Evolutionary conservation across 2,329 filamentous ascomycete genomes (phyloP).

Genomic region (Ascosphaera apis): DNA sequence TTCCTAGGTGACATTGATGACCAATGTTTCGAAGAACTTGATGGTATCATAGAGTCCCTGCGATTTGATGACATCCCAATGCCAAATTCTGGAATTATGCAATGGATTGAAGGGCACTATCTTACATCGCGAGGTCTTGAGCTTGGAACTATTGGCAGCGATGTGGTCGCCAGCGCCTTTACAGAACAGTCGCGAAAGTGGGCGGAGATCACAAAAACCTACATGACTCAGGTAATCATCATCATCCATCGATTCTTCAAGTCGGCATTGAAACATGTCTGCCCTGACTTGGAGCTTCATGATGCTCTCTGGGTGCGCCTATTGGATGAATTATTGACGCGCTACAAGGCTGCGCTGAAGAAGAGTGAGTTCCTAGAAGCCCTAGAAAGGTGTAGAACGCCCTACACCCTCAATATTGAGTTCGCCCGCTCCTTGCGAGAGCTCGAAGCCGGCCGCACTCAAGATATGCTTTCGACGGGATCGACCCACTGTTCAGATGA

Average conservation of each 20-base stretch:
- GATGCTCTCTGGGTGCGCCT: constrained; percentile 22
- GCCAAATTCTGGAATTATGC: constrained; percentile 16
- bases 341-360: constrained; percentile 26
- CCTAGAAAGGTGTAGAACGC: constrained; percentile 25
- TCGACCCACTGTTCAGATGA: background rate
- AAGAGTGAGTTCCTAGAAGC: constrained; percentile 29
- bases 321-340: constrained; percentile 20
- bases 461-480: background rate
- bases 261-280: constrained; percentile 20
- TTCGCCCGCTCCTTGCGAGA: constrained; percentile 3
- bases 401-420: constrained; percentile 25
- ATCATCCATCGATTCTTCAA: constrained; percentile 31
- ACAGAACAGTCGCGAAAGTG: constrained; percentile 32
- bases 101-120: constrained; percentile 24
- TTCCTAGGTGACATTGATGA: background rate
- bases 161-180: constrained; percentile 19
- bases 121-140: constrained; percentile 28
- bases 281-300: constrained; percentile 22
- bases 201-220: constrained; percentile 23
- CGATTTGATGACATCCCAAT: constrained; percentile 2
- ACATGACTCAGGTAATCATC: constrained; percentile 28
- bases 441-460: constrained; percentile 5
- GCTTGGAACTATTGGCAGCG: constrained; percentile 24
- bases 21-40: constrained; percentile 3
- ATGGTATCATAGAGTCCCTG: constrained; percentile 5